Conservation (phyloP, 1,139 yeast genomes). For the Candida pseudoviswanathii region DNA sequence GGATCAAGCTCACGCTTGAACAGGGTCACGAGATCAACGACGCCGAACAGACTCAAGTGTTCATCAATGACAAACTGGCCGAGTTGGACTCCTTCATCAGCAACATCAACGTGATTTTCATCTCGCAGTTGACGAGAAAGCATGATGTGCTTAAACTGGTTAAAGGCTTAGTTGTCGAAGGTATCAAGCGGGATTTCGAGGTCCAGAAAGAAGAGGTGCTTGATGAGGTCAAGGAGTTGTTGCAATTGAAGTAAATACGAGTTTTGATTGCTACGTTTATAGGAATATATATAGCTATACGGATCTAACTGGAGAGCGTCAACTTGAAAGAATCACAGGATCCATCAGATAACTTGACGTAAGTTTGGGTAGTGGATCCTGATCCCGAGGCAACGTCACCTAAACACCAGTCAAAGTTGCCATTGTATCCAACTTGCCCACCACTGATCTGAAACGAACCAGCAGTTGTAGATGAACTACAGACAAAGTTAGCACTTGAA, state of each 20-base stretch:
- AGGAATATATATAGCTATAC: not conserved
- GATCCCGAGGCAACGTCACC: constrained; percentile 36
- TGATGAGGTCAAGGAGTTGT: not conserved
- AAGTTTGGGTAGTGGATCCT: constrained; percentile 45
- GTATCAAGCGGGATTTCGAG: not conserved
- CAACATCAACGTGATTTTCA: not conserved
- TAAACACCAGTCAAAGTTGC: constrained; percentile 59
- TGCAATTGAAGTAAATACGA: not conserved
- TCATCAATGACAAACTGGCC: not conserved
- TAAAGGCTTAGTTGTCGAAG: not conserved
- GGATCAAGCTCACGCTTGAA: not conserved
- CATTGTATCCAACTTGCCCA: constrained; percentile 61
- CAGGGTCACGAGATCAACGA: not conserved
- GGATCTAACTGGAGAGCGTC: not conserved
- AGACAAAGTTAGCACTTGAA: constrained; percentile 27
- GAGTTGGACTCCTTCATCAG: not conserved
- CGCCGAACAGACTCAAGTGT: not conserved
- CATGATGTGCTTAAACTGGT: not conserved
- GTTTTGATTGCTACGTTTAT: not conserved
- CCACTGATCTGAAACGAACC: constrained; percentile 50
- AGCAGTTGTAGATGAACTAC: constrained; percentile 31
- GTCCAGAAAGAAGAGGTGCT: not conserved
- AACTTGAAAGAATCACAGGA: constrained; percentile 27
- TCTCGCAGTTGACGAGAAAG: not conserved
- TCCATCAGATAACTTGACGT: constrained; percentile 51